A percentile compares a stretch with the other conserved stretches of the same genome.
Conservation (phyloP, 768 basidiomycete species). For the Pleurotus platypus region DNA sequence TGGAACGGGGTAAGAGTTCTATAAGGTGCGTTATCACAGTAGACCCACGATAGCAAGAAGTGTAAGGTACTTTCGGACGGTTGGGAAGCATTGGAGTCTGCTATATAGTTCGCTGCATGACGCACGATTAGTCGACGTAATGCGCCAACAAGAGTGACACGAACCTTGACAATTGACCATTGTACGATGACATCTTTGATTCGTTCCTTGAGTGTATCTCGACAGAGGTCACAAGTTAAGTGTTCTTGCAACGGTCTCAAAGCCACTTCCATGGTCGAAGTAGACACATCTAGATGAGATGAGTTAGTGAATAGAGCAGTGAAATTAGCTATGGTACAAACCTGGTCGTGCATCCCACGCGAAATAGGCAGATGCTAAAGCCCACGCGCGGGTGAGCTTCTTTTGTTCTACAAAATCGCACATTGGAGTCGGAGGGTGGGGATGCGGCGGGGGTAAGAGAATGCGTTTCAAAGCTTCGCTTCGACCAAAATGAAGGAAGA, state of each 20-base stretch:
- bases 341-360: conserved; percentile 84
- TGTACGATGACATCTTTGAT: conserved; percentile 66
- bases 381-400: conserved; percentile 77
- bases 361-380: conserved; percentile 76
- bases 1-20: too few species aligned
- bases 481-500: conserved; percentile 82
- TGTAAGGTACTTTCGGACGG: too few species aligned
- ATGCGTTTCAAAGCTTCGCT: conserved; percentile 79
- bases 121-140: neutral
- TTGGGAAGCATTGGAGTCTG: neutral
- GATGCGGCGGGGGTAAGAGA: conserved; percentile 68
- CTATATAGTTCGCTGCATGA: neutral
- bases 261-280: conserved; percentile 67
- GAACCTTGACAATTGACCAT: conserved; percentile 78
- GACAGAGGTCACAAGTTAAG: conserved; percentile 68
- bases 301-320: neutral
- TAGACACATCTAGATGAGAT: conserved; percentile 58
- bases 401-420: conserved; percentile 80
- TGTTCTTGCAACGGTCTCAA: conserved; percentile 68
- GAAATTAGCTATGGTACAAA: conserved; percentile 23
- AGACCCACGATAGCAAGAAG: too few species aligned
- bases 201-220: conserved; percentile 55
- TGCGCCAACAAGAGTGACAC: conserved; percentile 10
- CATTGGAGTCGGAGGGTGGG: conserved; percentile 63
- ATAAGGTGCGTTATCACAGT: too few species aligned